Evolutionary conservation across 805 yeast species (phyloP).

Genomic region (Candida sithepensis): DNA sequence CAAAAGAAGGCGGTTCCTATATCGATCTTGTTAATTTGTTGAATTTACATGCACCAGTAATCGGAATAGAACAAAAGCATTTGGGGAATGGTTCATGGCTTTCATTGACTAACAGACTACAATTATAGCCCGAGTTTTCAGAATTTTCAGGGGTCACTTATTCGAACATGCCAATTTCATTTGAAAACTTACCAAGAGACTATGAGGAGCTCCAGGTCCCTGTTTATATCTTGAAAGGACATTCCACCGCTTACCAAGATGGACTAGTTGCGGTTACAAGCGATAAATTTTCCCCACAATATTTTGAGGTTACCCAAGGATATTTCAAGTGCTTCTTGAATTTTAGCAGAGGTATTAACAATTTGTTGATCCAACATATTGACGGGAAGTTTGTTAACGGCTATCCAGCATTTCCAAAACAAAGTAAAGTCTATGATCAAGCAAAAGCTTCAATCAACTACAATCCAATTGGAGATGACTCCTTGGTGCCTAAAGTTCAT

Average conservation of each 20-base stretch:
- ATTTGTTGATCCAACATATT: constrained; percentile 46
- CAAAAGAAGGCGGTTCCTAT: no score
- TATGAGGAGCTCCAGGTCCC: constrained; percentile 42
- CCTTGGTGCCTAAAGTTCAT: constrained; percentile 66
- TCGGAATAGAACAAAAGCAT: no score
- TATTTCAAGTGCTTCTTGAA: constrained; percentile 76
- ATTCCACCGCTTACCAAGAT: constrained; percentile 21
- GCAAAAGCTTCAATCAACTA: constrained; percentile 35
- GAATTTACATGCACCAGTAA: no score
- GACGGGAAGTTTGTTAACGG: constrained; percentile 36
- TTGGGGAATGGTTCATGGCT: no score
- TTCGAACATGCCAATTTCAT: constrained; percentile 23
- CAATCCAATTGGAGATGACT: constrained; percentile 39
- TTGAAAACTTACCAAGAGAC: constrained; percentile 31
- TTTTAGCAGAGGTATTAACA: constrained; percentile 55
- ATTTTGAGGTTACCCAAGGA: constrained; percentile 64
- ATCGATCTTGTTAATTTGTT: no score
- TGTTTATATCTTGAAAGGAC: constrained; percentile 48
- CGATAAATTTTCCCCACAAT: constrained; percentile 58
- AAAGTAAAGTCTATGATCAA: constrained; percentile 12
- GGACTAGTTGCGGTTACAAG: constrained; percentile 43
- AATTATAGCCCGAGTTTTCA: neutral
- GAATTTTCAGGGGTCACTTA: no score
- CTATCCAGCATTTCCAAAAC: constrained; percentile 20
- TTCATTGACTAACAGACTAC: neutral